These are phyloP conservation scores for Antrodiella citrinella DNA, from an alignment of 768 basidiomycete genomes.

Conservation along the genomic window DNA sequence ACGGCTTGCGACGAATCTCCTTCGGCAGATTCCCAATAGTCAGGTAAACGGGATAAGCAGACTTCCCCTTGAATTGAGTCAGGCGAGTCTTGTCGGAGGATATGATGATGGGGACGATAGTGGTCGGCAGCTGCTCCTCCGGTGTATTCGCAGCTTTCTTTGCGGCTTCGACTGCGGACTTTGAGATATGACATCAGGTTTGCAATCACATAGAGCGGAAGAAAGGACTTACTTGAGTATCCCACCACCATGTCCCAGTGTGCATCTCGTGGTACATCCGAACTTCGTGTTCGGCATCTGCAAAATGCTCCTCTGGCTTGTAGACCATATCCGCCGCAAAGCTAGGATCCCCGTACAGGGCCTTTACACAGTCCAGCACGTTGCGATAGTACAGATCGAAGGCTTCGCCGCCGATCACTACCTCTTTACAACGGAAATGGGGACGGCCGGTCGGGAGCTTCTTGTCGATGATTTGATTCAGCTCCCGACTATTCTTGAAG, in stretches of 20 bases:
- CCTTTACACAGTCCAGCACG: slow-evolving; percentile 28
- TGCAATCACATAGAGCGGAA: neutral
- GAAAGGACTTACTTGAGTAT: slow-evolving; percentile 29
- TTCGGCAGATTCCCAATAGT: slow-evolving; percentile 23
- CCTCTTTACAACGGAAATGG: slow-evolving; percentile 18
- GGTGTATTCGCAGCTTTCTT: slow-evolving; percentile 12
- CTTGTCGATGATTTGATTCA: slow-evolving; percentile 28
- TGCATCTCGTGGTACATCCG: slow-evolving; percentile 29
- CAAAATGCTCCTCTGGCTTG: slow-evolving; percentile 30
- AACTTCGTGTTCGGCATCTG: slow-evolving; percentile 17
- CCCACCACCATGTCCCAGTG: slow-evolving; percentile 61
- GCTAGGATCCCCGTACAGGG: slow-evolving; percentile 27
- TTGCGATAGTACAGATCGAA: slow-evolving; percentile 28
- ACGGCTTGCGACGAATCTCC: slow-evolving; percentile 20
- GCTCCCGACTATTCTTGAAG: slow-evolving; percentile 22
- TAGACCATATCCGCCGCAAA: slow-evolving; percentile 24
- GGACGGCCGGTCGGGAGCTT: slow-evolving; percentile 20
- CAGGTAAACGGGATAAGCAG: slow-evolving; percentile 20
- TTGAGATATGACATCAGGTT: neutral
- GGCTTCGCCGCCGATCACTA: slow-evolving; percentile 22
- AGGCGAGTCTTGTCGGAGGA: too few species aligned
- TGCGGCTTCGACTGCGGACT: neutral
- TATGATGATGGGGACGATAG: slow-evolving; percentile 15
- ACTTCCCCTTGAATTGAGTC: too few species aligned
- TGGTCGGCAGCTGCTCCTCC: slow-evolving; percentile 17